Base-by-base conservation (phyloP, 2,329 filamentous ascomycete species). In the Paecilomyces dactylethromorphus region DNA sequence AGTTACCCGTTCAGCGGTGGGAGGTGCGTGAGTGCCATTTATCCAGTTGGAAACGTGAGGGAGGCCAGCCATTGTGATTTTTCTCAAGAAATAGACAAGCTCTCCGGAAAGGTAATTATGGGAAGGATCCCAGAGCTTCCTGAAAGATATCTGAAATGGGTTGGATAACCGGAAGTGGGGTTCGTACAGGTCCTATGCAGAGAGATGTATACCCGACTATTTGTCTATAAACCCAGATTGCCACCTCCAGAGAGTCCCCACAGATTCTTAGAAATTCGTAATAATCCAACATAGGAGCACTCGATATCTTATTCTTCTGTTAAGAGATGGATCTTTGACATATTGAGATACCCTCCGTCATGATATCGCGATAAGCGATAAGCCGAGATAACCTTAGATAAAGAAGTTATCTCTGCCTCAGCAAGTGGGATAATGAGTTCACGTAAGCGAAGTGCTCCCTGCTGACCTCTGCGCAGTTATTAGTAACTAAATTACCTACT, bases 31-130 rank as follows among this genome's bases (percentile, higher is more conserved):
- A 33, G 61, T 53, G 15, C 70, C 70, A 52, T 71, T 63, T 35
- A 72, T 56, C 70, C 70, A 73, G 60, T 69, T 73, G 8, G 68
- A 68, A n/a, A 65, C 29, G 22, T 70, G 67, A 1, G 65, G 60
- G 10, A 67, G 33, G 6, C 59, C 45, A 6, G 59, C 32, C 59
- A 64, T 66, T 45, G 15, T 18, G 39, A 45, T 45, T 3, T 45
- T 12, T 33, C 13, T 33, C 32, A 8, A 33, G 13, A 4, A 33
- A 5, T 33, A 8, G 10, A 8, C 32, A 33, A 11, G 6, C 8
- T 33, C 7, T 3, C 12, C 3, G 32, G 32, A 13, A 10, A 3
- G 7, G 32, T 3, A 10, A 33, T 33, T 33, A 33, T 33, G 10
- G 4, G 11, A 11, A 33, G 11, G 32, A 33, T 33, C 7, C 10